Base-by-base conservation (phyloP, 2,329 filamentous ascomycete genomes). In the Pleurostoma richardsiae region DNA sequence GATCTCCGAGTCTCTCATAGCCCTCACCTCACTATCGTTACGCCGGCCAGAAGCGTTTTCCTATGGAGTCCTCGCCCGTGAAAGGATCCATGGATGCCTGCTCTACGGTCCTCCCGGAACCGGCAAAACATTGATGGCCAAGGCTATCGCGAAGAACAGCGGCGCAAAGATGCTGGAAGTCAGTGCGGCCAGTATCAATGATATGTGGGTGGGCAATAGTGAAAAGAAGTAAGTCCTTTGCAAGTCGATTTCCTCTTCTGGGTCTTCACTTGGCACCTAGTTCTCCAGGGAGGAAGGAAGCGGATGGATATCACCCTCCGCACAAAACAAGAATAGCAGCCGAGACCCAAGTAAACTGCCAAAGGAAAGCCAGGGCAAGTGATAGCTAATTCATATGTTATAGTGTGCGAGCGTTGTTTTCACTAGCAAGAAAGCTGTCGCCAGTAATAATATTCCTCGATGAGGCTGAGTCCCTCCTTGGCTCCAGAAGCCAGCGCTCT, bases 401-500 rank as follows among this genome's bases (percentile, higher is more conserved):
- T 19, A 19, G 19, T 61, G 88, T 97, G 45, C 85, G 86, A 44
- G 92, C 92, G 0, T 84, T 97, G 39, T 99, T 99, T 68, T 86
- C 83, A 1, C 75, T 97, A 0, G 94, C 94, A 4, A 90, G 90
- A 68, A 96, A 96, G 65, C 79, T 96, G 6, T 86, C 87, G 2
- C 94, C 94, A 0, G 91, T 91, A 59, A 85, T 99, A 11, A 88
- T 99, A 43, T 97, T 99, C 69, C 90, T 99, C 52, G 94, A 99
- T 60, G 94, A 99, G 68, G 94, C 91, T 27, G 94, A 99, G 63
- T 88, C 92, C 6, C 84, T 99, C 42, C 86, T 99, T 47, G 88
- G 88, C 29, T 85, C 87, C 11, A 82, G 94, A 46, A 78, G 82
- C 52, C 79, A 80, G 38, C 74, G 77, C 28, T 77, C 78, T 49